Evolutionary conservation across 768 basidiomycete genomes (phyloP).

Genomic region (Pleurotus djamor): DNA sequence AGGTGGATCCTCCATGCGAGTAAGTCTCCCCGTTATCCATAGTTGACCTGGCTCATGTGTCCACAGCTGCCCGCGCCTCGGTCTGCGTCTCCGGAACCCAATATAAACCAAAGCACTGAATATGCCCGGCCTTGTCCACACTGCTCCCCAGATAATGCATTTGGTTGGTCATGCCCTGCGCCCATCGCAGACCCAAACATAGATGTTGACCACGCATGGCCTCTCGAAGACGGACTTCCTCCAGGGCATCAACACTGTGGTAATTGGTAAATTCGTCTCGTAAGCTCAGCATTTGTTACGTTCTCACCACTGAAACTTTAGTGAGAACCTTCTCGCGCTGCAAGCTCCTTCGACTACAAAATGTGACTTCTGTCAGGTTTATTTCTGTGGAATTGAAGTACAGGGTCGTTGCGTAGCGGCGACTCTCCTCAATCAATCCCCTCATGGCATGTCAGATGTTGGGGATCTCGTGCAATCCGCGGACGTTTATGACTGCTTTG

Average conservation of each 20-base stretch:
- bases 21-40: slow-evolving; percentile 29
- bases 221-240: slow-evolving; percentile 71
- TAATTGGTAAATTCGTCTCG: slow-evolving; percentile 57
- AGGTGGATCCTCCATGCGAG: slow-evolving; percentile 58
- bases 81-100: slow-evolving; percentile 76
- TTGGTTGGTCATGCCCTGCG: slow-evolving; percentile 79
- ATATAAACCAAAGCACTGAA: slow-evolving; percentile 60
- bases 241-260: slow-evolving; percentile 82
- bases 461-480: slow-evolving; percentile 76
- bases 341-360: slow-evolving; percentile 75
- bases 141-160: slow-evolving; percentile 65
- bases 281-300: background rate
- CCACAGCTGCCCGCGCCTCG: slow-evolving; percentile 71
- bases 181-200: slow-evolving; percentile 71
- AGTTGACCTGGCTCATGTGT: background rate
- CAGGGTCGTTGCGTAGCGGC: slow-evolving; percentile 70
- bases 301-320: slow-evolving; percentile 19
- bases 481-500: slow-evolving; percentile 80
- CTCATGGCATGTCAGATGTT: slow-evolving; percentile 64
- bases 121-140: slow-evolving; percentile 81
- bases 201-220: slow-evolving; percentile 76
- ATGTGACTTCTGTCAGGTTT: slow-evolving; percentile 82
- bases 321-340: slow-evolving; percentile 74
- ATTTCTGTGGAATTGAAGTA: slow-evolving; percentile 80
- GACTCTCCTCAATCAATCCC: slow-evolving; percentile 57